phyloP scores from a whole-genome alignment of 1,139 yeast genomes.

The Wickerhamomyces sp. region DNA sequence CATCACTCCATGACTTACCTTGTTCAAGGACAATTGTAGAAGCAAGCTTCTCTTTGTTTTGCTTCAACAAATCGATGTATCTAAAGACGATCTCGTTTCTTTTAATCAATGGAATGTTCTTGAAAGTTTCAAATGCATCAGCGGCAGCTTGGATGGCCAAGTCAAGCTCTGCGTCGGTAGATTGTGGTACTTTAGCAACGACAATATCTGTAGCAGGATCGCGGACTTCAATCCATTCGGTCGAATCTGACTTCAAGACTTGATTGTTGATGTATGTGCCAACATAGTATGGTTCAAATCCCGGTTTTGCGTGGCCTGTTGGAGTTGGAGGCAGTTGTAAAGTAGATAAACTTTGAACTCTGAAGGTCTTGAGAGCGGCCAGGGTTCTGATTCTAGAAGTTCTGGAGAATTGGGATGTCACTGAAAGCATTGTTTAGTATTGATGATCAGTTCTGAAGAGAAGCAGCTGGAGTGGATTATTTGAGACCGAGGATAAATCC shows the following conservation, averaged over 20 bases:
- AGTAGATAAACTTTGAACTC: slow-evolving; percentile 9
- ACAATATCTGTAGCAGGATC: slow-evolving; percentile 74
- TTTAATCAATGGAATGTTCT: slow-evolving; percentile 52
- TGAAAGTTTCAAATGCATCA: slow-evolving; percentile 57
- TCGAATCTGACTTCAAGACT: slow-evolving; percentile 49
- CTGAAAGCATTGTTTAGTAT: too few species aligned
- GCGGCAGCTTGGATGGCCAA: slow-evolving; percentile 65
- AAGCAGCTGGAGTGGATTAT: too few species aligned
- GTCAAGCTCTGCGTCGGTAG: slow-evolving; percentile 60
- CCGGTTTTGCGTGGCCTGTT: slow-evolving; percentile 34
- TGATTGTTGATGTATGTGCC: slow-evolving; percentile 54
- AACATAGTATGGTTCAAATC: slow-evolving; percentile 41
- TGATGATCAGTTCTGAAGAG: too few species aligned
- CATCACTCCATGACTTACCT: slow-evolving; percentile 76
- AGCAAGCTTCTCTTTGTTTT: slow-evolving; percentile 69
- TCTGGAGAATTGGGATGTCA: slow-evolving; percentile 4
- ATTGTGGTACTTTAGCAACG: slow-evolving; percentile 68
- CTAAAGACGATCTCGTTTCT: slow-evolving; percentile 76
- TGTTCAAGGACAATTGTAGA: slow-evolving; percentile 71
- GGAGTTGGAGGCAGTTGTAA: slow-evolving; percentile 31
- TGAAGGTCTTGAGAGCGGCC: slow-evolving; percentile 2
- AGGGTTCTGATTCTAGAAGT: slow-evolving; percentile 4
- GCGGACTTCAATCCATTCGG: slow-evolving; percentile 64
- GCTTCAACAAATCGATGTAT: slow-evolving; percentile 61
- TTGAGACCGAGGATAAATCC: too few species aligned